Evolutionary conservation across 306 rosid species (phyloP), one percentile per base, ranked within the genome.

Genomic region (Sicyos baderoa): DNA sequence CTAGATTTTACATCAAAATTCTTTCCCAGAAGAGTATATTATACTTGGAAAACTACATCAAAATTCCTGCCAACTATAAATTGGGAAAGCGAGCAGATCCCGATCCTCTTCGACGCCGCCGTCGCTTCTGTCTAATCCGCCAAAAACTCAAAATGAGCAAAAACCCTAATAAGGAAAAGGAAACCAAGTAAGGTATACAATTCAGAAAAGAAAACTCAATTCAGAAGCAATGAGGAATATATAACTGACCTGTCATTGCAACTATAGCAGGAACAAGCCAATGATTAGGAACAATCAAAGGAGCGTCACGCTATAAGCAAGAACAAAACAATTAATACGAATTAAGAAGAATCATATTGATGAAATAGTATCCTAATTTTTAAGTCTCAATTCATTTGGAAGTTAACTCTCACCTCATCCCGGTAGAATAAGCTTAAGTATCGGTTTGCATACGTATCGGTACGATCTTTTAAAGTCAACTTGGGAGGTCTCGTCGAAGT

Each of bases 51-150:
- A 53, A 53, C 50, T 53, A 45, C 21, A 9, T 45, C 73, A 57
- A 59, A 65, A 35, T 7, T 47, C 12, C 19, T 72, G 61, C 59
- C 47, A 55, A 71, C 96, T 90, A 93, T 54, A 76, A 55, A 82
- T 82, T 88, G 75, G 89, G 50, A 80, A 80, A 73, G 73, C 90
- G 84, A 27, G 88, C 76, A 48, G 94, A 78, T 37, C 85, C 83
- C 32, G 96, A 77, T 74, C 79, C 88, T 82, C 88, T 93, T 78
- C 91, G 84, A 73, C 96, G 75, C 42, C 96, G 72, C 2, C 90
- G 84, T 14, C 96, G 87, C 83, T 76, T 93, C 82, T 90, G 95
- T 71, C 97, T 87, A 67, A 93, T 85, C 71, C 84, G 84, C 99
- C 99, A 93, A 74, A 84, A 90, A 80, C 91, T 80, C 75, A 88